These are phyloP conservation scores for Phialophora verrucosa DNA, from an alignment of 2,329 filamentous ascomycete genomes.

Conservation along the genomic window DNA sequence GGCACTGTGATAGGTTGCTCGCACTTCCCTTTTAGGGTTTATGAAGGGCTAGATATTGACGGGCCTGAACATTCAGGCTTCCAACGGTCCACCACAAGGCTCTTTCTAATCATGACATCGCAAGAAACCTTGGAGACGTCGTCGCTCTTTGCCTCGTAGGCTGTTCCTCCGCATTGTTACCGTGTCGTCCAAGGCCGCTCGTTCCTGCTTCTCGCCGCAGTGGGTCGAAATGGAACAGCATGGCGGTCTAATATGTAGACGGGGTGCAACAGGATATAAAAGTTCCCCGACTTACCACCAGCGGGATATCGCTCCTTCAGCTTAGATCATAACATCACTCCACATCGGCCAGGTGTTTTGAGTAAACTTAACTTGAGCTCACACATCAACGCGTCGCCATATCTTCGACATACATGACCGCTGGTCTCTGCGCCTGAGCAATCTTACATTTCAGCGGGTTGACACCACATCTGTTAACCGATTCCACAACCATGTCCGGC, in stretches of 20 bases:
- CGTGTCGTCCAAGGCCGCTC: background rate
- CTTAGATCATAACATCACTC: background rate
- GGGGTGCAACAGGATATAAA: background rate
- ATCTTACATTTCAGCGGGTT: background rate
- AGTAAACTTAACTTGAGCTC: background rate
- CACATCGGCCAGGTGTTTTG: background rate
- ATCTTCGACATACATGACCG: background rate
- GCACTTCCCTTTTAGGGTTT: background rate
- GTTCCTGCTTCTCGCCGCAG: background rate
- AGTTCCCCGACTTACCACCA: too few species aligned
- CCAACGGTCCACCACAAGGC: too few species aligned
- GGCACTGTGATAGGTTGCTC: background rate
- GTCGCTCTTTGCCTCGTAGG: background rate
- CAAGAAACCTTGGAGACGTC: background rate
- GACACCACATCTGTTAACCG: background rate
- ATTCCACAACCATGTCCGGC: constrained; percentile 9
- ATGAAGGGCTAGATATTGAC: background rate
- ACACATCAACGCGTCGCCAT: background rate
- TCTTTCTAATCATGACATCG: background rate
- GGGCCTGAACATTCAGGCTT: background rate
- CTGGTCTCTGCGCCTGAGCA: background rate
- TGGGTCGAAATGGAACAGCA: background rate
- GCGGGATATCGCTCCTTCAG: background rate
- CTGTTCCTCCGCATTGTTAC: background rate
- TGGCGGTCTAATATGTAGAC: background rate